Evolutionary conservation across 345 rosid species (phyloP).

Genomic region (Dipteronia sinensis): DNA sequence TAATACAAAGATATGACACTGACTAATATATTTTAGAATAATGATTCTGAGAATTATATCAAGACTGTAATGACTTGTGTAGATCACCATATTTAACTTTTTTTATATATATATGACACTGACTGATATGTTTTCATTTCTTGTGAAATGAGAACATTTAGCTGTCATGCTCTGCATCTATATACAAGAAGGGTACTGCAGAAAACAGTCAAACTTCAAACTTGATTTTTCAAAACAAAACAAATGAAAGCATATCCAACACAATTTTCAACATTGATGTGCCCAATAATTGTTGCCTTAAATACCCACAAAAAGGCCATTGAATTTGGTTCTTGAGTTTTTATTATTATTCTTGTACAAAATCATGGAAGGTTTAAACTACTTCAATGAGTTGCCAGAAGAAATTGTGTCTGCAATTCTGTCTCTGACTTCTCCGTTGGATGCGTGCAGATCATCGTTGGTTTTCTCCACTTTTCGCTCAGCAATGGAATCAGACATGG

Average conservation of each 20-base stretch:
- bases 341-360: background rate
- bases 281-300: no score
- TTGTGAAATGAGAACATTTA: no score
- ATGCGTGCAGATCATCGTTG: slow-evolving; percentile 45
- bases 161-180: background rate
- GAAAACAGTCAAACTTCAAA: background rate
- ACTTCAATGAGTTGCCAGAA: slow-evolving; percentile 49
- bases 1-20: no score
- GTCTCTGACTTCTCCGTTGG: slow-evolving; percentile 63
- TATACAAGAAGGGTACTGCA: background rate
- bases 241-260: background rate
- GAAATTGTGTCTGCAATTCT: slow-evolving; percentile 56
- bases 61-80: no score
- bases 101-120: no score
- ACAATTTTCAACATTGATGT: background rate
- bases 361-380: slow-evolving; percentile 10
- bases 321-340: background rate
- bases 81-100: no score
- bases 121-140: no score
- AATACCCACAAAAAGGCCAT: background rate
- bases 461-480: slow-evolving; percentile 54
- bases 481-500: slow-evolving; percentile 60
- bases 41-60: no score
- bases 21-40: no score
- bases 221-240: no score